These are phyloP conservation scores for Asparagopsis taxiformis DNA, from an alignment of 31 red algal genomes.

Conservation along the genomic window DNA sequence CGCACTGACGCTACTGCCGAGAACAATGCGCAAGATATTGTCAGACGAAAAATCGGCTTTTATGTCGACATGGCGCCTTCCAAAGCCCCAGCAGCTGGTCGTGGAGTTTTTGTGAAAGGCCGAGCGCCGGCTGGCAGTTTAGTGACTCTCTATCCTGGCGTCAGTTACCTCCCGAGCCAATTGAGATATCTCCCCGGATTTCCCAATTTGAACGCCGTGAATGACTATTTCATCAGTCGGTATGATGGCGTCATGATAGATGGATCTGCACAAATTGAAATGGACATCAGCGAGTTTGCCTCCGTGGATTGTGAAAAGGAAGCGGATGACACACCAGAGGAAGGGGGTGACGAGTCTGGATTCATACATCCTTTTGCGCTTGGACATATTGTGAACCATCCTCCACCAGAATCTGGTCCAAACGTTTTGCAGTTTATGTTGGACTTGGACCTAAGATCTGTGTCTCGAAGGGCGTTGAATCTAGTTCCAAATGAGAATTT, in stretches of 20 bases:
- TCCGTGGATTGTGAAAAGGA: background rate
- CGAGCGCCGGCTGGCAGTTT: slow-evolving; percentile 27
- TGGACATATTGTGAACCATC: slow-evolving; percentile 49
- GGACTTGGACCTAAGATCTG: slow-evolving; percentile 10
- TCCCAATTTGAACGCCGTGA: slow-evolving; percentile 11
- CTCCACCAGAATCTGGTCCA: slow-evolving; percentile 1
- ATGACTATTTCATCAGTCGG: slow-evolving; percentile 49
- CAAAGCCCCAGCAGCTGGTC: slow-evolving; percentile 28
- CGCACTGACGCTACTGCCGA: background rate
- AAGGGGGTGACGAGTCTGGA: background rate
- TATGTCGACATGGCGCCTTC: slow-evolving; percentile 10
- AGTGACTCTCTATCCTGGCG: slow-evolving; percentile 68
- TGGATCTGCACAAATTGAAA: slow-evolving; percentile 26
- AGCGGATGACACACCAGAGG: background rate
- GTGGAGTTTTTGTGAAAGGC: slow-evolving; percentile 65
- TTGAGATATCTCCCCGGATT: slow-evolving; percentile 26
- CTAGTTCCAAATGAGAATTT: slow-evolving; percentile 34
- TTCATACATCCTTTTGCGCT: slow-evolving; percentile 53
- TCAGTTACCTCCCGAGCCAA: slow-evolving; percentile 41
- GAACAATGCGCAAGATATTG: background rate
- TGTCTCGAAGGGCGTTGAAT: slow-evolving; percentile 1
- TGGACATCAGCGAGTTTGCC: slow-evolving; percentile 3
- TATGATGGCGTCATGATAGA: slow-evolving; percentile 81
- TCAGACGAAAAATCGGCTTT: slow-evolving; percentile 16
- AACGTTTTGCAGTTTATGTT: slow-evolving; percentile 56